phyloP scores from a whole-genome alignment of 2,329 filamentous ascomycete genomes.

The Diplodia sapinea region DNA sequence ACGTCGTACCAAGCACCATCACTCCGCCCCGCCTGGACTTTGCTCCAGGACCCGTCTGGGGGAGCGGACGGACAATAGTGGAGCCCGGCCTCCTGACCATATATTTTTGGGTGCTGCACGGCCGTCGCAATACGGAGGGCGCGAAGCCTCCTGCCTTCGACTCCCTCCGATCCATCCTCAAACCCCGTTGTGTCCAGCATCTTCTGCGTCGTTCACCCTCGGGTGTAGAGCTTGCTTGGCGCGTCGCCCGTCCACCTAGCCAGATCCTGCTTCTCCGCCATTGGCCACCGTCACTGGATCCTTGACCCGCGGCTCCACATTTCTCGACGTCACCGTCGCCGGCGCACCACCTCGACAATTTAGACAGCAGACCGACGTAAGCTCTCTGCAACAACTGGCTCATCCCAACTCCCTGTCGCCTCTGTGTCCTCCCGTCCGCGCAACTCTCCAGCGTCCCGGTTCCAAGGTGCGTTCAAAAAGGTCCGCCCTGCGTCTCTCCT shows the following conservation, averaged over 20 bases:
- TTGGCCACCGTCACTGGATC: constrained; percentile 22
- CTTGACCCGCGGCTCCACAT: constrained; percentile 30
- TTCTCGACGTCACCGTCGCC: constrained; percentile 31
- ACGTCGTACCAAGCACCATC: not conserved
- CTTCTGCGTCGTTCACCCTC: constrained; percentile 13
- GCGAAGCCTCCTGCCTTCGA: constrained; percentile 17
- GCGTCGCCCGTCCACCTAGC: constrained; percentile 10
- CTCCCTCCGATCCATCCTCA: constrained; percentile 8
- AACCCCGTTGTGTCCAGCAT: constrained; percentile 4
- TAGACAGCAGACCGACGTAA: constrained; percentile 1
- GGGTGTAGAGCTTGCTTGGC: constrained; percentile 27
- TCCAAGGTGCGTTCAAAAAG: constrained; percentile 5
- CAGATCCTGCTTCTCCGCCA: constrained; percentile 25
- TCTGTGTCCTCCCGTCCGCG: not conserved
- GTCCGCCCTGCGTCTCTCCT: constrained; percentile 2
- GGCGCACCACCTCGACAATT: constrained; percentile 22
- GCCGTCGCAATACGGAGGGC: constrained; percentile 14
- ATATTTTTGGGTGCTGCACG: constrained; percentile 29
- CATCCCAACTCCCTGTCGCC: not conserved
- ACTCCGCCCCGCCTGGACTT: constrained; percentile 1
- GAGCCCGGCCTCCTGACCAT: constrained; percentile 26
- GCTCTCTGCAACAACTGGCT: not conserved
- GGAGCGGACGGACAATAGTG: constrained; percentile 23
- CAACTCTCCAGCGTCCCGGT: not conserved
- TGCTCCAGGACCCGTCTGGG: not conserved